A percentile compares a stretch with the other conserved stretches of the same genome.
Evolutionary conservation across 1,284 basidiomycete genomes (phyloP).

Genomic region (Exobasidium rhododendri): DNA sequence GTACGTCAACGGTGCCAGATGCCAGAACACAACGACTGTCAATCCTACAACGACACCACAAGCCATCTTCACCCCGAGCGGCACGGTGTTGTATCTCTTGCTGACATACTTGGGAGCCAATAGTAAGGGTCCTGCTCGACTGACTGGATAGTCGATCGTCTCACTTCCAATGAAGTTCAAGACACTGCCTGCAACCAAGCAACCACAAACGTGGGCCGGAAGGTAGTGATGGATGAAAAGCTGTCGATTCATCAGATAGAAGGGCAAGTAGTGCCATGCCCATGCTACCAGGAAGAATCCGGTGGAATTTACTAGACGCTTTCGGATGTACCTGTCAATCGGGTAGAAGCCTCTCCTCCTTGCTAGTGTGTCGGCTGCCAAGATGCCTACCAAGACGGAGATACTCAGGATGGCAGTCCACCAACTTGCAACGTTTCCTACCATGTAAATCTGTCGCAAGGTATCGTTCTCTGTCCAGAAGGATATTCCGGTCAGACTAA

Average conservation of each 20-base stretch:
- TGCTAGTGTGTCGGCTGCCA: slow-evolving; percentile 72
- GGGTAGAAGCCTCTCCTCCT: slow-evolving; percentile 78
- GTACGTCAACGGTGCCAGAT: slow-evolving; percentile 47
- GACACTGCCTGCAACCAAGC: slow-evolving; percentile 83
- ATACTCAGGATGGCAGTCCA: slow-evolving; percentile 82
- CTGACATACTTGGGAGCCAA: slow-evolving; percentile 14
- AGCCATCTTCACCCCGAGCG: slow-evolving; percentile 19
- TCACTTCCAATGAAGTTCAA: slow-evolving; percentile 71
- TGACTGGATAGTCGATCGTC: slow-evolving; percentile 88
- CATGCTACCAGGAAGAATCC: slow-evolving; percentile 90
- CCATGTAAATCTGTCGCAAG: slow-evolving; percentile 76
- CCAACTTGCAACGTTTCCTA: slow-evolving; percentile 89
- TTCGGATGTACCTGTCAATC: slow-evolving; percentile 74
- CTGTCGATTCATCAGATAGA: slow-evolving; percentile 79
- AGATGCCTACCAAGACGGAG: slow-evolving; percentile 77
- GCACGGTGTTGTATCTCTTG: slow-evolving; percentile 19
- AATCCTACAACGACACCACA: slow-evolving; percentile 20
- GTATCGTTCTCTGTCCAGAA: slow-evolving; percentile 76
- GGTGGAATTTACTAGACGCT: slow-evolving; percentile 84
- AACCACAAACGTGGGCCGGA: slow-evolving; percentile 74
- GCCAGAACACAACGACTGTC: slow-evolving; percentile 29
- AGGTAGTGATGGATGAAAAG: slow-evolving; percentile 82
- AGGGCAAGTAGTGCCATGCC: slow-evolving; percentile 90
- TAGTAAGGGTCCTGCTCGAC: slow-evolving; percentile 60
- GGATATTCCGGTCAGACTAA: slow-evolving; percentile 88